phyloP scores from a whole-genome alignment of 2,329 filamentous ascomycete genomes.

The Penicillium sp. region DNA sequence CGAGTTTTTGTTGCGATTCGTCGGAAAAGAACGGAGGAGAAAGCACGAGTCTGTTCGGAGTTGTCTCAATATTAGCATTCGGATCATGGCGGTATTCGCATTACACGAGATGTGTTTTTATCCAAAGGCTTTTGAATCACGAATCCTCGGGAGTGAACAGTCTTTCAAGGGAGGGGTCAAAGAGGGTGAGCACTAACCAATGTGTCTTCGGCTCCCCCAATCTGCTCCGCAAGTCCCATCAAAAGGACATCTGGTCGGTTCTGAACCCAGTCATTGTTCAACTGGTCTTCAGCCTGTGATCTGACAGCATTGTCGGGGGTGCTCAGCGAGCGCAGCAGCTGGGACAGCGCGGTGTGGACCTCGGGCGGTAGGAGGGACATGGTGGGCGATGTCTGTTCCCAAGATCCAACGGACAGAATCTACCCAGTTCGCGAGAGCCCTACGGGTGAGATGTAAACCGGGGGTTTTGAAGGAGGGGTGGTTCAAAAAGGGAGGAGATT shows the following conservation, averaged over 20 bases:
- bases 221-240: constrained; percentile 92
- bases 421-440: constrained; percentile 21
- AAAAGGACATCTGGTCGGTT: constrained; percentile 81
- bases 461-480: constrained; percentile 15
- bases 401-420: constrained; percentile 28
- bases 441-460: constrained; percentile 13
- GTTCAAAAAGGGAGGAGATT: constrained; percentile 24
- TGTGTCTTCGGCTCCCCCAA: constrained; percentile 72
- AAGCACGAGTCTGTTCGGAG: constrained; percentile 71
- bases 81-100: not conserved
- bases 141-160: not conserved
- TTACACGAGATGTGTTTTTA: not conserved
- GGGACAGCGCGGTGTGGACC: constrained; percentile 77
- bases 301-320: constrained; percentile 85
- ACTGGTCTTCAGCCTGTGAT: constrained; percentile 82
- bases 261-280: constrained; percentile 86
- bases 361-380: constrained; percentile 89
- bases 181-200: constrained; percentile 56
- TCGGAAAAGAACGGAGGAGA: constrained; percentile 90
- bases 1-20: constrained; percentile 86
- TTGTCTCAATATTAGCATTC: not conserved
- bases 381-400: constrained; percentile 32
- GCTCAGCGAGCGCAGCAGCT: constrained; percentile 85
- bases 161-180: constrained; percentile 1
- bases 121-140: not conserved